A percentile compares a stretch with the other conserved stretches of the same genome.
These are phyloP conservation scores for Striga hermonthica DNA, from an alignment of 305 asterid species.

Conservation along the genomic window DNA sequence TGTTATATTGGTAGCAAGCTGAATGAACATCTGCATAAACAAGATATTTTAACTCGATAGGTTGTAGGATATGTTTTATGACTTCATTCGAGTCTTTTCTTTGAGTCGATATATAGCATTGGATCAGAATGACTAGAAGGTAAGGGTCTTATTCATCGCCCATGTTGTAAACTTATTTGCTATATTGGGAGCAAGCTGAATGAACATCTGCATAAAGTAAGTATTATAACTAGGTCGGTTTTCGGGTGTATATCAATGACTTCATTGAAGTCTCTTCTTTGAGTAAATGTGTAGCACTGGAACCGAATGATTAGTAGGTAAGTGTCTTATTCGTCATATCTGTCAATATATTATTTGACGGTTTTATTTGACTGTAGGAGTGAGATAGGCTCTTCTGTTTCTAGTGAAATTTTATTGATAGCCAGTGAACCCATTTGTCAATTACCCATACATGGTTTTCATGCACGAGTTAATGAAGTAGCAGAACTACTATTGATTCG, in stretches of 20 bases:
- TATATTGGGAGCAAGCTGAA: background rate
- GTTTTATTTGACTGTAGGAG: background rate
- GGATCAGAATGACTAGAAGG: background rate
- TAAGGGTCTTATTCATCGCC: slow-evolving; percentile 1
- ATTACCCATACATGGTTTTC: no score
- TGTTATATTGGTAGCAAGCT: background rate
- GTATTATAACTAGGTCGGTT: no score
- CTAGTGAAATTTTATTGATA: background rate
- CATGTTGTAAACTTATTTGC: background rate
- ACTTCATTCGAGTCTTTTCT: background rate
- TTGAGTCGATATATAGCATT: background rate
- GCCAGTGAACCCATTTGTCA: no score
- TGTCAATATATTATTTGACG: slow-evolving; percentile 5
- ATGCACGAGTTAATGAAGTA: no score
- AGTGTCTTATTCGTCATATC: slow-evolving; percentile 7
- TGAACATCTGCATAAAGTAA: background rate
- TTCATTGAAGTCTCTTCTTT: background rate
- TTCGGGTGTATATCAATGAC: background rate
- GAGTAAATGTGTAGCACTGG: background rate
- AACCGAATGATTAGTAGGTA: background rate
- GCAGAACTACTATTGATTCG: background rate
- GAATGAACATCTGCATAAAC: background rate
- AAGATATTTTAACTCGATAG: no score
- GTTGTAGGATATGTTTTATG: background rate
- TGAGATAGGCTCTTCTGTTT: background rate